Base-by-base conservation (phyloP, 352 stramenopile species). In the Phytophthora quininea region DNA sequence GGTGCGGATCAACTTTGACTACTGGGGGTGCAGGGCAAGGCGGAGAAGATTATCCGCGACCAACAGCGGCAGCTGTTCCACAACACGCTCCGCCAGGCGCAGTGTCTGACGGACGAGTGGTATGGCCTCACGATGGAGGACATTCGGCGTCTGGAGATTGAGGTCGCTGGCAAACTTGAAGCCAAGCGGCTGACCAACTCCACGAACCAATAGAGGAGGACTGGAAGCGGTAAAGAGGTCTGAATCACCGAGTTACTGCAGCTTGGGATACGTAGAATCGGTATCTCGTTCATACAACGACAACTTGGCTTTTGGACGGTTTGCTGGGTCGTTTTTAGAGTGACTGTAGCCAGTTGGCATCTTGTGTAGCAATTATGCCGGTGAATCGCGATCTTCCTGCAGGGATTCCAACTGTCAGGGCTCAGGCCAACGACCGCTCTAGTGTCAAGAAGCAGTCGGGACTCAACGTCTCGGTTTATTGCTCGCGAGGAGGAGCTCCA, bases 1-100 rank as follows among this genome's bases (percentile, higher is more conserved):
- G 48, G 88, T 93, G 60, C 85, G 86, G 64, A 82, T 95, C 69
- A 93, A 95, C 74, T 95, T 95, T 64, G 86, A 95, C 67, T 95
- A 95, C 74, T 95, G 86, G 88, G 82, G 84, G 86, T 95, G 32
- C 84, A 93, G 73, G 72, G 81, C 72, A 91, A 92, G 80, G 83
- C 82, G 4, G 86, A 95, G 64, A 92, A 92, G 50, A 83, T 83
- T 51, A 93, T 95, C 67, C 83, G 82, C 58, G 84, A 95, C 67
- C 86, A 92, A 52, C 88, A 93, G 74, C 84, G 88, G 47, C 82
- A 91, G 68, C 71, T 95, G 24, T 95, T 95, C 72, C 86, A 94
- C 72, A 78, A 70, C 30, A 89, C 82, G 3, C 63, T 92, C 38
- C 77, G 84, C 19, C 77, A 93, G 71, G 80, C 87, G 47, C 85